Base-by-base conservation (phyloP, 495 filamentous ascomycete species). In the Schizothecium vesticola region DNA sequence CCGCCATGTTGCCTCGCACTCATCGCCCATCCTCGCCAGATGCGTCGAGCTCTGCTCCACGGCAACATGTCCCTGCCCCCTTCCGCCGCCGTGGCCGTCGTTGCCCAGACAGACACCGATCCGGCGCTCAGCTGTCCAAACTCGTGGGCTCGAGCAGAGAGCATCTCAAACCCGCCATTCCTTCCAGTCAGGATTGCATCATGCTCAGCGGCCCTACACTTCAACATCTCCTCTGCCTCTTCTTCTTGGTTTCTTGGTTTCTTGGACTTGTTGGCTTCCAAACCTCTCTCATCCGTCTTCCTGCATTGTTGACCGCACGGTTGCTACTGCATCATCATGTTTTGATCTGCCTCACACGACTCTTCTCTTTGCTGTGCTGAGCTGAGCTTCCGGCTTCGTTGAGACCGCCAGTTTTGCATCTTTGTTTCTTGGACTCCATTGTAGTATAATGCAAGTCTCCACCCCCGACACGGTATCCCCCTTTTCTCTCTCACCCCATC, bases 301-400 rank as follows among this genome's bases (percentile, higher is more conserved):
- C 61, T 65, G 51, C 65, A 64, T 67, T 36, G 16, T 59, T 67
- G 64, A 33, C 65, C 65, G 43, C 60, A 23, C 31, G 67, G 63
- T 65, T 66, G 62, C 56, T 60, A 21, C 43, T 72, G 59, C 56
- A 72, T 72, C 29, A 72, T 74, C 68, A 74, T 74, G 70, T 69
- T 72, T 71, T 74, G 67, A 70, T 19, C 59, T 21, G 61, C 9
- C 57, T 64, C 23, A 62, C 24, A 22, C 28, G 11, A 24, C 65
- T 65, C 62, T 21, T 59, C 59, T 58, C 24, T 51, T 58, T 63
- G 29, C 33, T 65, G 55, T 60, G 43, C 64, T 71, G 72, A n/a
- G 43, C 43, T 51, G 61, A 60, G 57, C 66, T 29, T 28, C 58
- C 23, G 51, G 61, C 11, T 29, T 69, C 59, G 66, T 65, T 63